Base-by-base conservation (phyloP, 495 filamentous ascomycete genomes). In the Neurospora hispaniola region DNA sequence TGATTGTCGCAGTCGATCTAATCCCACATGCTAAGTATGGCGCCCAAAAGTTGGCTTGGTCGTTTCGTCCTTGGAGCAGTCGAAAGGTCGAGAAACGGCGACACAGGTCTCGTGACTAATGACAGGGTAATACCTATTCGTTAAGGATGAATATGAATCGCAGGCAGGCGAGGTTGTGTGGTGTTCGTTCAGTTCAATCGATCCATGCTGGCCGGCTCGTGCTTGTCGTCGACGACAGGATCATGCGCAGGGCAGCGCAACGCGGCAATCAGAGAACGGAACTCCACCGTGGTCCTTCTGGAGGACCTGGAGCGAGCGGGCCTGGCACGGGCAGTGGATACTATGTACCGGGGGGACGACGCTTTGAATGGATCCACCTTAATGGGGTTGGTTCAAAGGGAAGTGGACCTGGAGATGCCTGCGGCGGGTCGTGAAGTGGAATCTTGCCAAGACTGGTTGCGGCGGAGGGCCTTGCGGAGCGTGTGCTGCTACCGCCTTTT, bases 161-260 rank as follows among this genome's bases (percentile, higher is more conserved):
- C 54, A 38, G 54, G 54, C 54, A 66, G 54, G 54, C 54, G 54
- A 66, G 54, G 27, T 66, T 38, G 54, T 35, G 27, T 12, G 54
- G 27, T 35, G 54, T 66, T 66, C 54, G 12, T 35, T 66, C 54
- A 66, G 54, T 66, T 66, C 27, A 66, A 66, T 18, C 23, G 27
- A 14, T 66, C 54, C 54, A 66, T 66, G 27, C 70, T 66, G 54
- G 70, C 27, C 70, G 27, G 70, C 44, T 71, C 31, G 38, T 71
- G 27, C 40, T 71, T 48, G 42, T 48, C 40, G 23, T 71, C 70
- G 27, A 71, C 70, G 27, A 71, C 16, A 48, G 70, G 27, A 31
- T 31, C 27, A 71, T 35, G 70, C 38, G 38, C 40, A 35, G 20
- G 16, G 39, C 16, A 35, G 20, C 27, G 39, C 27, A 44, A 71